phyloP scores from a whole-genome alignment of 192 early-diverging fungal genomes.

The Linnemannia schmuckeri region DNA sequence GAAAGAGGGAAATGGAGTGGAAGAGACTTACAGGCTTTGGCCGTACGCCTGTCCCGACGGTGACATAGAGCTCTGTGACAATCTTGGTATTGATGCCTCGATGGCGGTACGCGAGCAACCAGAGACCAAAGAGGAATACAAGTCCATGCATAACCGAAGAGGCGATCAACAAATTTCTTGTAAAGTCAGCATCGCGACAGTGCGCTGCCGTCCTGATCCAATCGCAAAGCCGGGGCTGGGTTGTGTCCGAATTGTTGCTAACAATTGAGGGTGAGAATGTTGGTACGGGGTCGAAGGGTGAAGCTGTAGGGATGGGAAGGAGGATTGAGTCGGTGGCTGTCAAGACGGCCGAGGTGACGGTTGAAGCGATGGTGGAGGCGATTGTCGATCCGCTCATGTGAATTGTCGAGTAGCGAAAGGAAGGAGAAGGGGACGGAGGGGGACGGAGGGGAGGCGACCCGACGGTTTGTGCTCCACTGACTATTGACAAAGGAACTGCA shows the following conservation, averaged over 20 bases:
- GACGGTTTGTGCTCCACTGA: background rate
- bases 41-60: constrained; percentile 33
- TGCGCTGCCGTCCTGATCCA: constrained; percentile 47
- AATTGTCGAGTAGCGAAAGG: background rate
- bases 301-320: background rate
- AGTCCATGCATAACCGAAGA: constrained; percentile 43
- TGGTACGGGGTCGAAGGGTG: background rate
- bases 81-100: constrained; percentile 45
- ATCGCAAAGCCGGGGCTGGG: constrained; percentile 24
- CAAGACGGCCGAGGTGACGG: constrained; percentile 15
- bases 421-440: background rate
- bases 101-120: constrained; percentile 42
- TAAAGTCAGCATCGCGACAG: constrained; percentile 51
- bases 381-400: constrained; percentile 11
- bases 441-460: background rate
- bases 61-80: constrained; percentile 39
- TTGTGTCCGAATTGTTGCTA: background rate
- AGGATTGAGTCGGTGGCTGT: background rate
- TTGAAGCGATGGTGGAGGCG: constrained; percentile 13
- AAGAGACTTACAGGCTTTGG: constrained; percentile 48
- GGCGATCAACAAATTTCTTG: constrained; percentile 22
- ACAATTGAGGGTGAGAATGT: background rate
- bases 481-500: background rate
- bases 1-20: background rate
- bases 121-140: constrained; percentile 36